Base-by-base conservation (phyloP, 2,329 filamentous ascomycete genomes). In the Penicillium sp. region DNA sequence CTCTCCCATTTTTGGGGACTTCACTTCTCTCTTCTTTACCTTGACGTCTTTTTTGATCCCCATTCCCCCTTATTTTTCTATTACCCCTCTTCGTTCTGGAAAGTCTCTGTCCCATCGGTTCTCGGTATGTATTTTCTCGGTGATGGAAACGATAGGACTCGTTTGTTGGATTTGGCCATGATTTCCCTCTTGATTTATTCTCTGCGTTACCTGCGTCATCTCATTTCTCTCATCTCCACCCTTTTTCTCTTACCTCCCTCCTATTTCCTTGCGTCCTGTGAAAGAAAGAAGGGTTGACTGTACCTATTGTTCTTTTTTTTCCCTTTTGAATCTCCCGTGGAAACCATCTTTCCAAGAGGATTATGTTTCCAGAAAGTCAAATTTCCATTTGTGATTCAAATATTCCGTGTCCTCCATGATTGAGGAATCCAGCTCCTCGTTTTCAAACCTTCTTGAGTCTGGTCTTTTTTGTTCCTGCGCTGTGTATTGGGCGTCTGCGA, bases 21-120 rank as follows among this genome's bases (percentile, higher is more conserved):
- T 44, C 16, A 5, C 3, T 24, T 24, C 11, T 42, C 16, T 42
- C 21, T 24, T 42, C 14, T 43, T 28, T 28, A 16, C 21, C 28
- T n/a, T 45, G 28, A 45, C 28, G 26, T 45, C 26, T 45, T 45
- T 43, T 24, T 45, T 45, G 26, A 45, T 45, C 42, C 28, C 42
- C 39, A 34, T 58, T 69, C 66, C 58, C 58, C 48, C 52, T 48
- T 61, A 65, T 65, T 71, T 56, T 60, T 64, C 58, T 63, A 54
- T 54, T 56, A 55, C 67, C 60, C 62, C 55, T 58, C 52, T 62
- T 70, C 66, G 68, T 64, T 63, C 65, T 62, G 50, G 67, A 69
- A 72, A 72, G 67, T 70, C 68, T 75, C 28, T 48, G 67, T 43
- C 49, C n/a, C 60, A 61, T 63, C 53, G 57, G 59, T 60, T 58